Evolutionary conservation across 2,329 filamentous ascomycete genomes (phyloP), one percentile per base, ranked within the genome.

Genomic region (Coniochaeta hoffmannii): DNA sequence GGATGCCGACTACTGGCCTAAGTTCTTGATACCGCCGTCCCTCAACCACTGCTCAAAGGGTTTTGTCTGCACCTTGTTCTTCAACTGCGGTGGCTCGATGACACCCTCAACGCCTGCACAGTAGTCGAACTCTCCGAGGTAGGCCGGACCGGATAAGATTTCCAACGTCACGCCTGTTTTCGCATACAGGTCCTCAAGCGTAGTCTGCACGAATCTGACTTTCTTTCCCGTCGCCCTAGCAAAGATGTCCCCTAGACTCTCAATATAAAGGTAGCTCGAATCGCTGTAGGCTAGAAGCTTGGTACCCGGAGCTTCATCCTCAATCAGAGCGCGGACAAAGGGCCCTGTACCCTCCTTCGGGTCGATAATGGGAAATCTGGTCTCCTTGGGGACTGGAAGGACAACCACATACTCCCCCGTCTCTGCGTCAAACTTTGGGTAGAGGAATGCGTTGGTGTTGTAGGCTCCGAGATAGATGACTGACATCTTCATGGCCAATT

Each of bases 241-340:
- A 71, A 73, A 79, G 0, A 62, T 50, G 0, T 69, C 64, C 1
- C 70, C 55, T 1, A 66, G 59, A 34, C 77, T 65, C 0, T 56
- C 59, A 0, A 73, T 54, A 0, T 62, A 69, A 9, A 73, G 50
- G 50, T 70, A 66, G 50, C 66, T 69, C 50, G 77, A 71, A 54
- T 75, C 77, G 50, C 77, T 71, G 55, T 75, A 78, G 1, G 75
- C 77, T 1, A 78, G 60, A 1, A 80, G 63, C 28, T 72, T 76
- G 1, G 65, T 72, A 0, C 71, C 69, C 0, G 70, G 58, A 0
- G 61, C 62, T 53, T 76, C 72, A 22, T 71, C 64, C 32, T 74
- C 68, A 4, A 79, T 41, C 24, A 80, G 63, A 0, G 73, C 71
- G 11, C 64, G 66, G 1, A 79, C 75, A 34, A 77, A 78, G 0